Base-by-base conservation (phyloP, 768 basidiomycete genomes). In the Solioccasus polychromus region DNA sequence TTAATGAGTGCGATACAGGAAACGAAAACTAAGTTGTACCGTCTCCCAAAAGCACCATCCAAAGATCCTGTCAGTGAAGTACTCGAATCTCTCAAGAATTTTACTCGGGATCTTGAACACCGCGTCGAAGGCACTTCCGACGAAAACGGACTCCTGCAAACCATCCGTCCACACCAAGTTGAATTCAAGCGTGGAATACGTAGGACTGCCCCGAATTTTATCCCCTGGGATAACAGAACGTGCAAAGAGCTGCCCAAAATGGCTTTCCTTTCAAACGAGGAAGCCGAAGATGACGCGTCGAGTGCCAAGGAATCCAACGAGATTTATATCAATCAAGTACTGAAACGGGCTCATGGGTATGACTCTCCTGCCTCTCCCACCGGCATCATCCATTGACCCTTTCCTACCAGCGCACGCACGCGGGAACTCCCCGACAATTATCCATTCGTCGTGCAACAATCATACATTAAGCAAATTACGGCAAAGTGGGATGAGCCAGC, bases 341-440 rank as follows among this genome's bases (percentile, higher is more conserved):
- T 78, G 35, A 44, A 63, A 10, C 62, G 64, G 3, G 79, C 79
- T 0, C 56, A 70, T 22, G 54, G 66, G 84, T 83, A 56, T 19
- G 78, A 65, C 34, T 10, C n/a, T 12, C 8, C 14, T 15, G 2
- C 17, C 7, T 2, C 5, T 26, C 8, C 15, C 0, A 3, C 17
- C 17, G 22, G 17, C 26, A 20, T 12, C 32, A 7, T 20, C 29
- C n/a, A 47, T 17, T 8, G 42, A 11, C 29, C 26, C n/a, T n/a
- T 24, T 41, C 22, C 14, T 32, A 41, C 11, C 45, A 89, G 88
- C 18, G 78, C 86, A 1, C 74, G 81, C 4, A 82, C 85, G 1
- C 77, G 88, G 2, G 85, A 88, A 53, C 72, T 88, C 0, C 85
- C 85, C 0, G 81, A 77, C 12, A 74, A 76, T 48, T 83, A 79